These are phyloP conservation scores for Aspergillus affinis DNA, from an alignment of 495 filamentous ascomycete species.

Conservation along the genomic window DNA sequence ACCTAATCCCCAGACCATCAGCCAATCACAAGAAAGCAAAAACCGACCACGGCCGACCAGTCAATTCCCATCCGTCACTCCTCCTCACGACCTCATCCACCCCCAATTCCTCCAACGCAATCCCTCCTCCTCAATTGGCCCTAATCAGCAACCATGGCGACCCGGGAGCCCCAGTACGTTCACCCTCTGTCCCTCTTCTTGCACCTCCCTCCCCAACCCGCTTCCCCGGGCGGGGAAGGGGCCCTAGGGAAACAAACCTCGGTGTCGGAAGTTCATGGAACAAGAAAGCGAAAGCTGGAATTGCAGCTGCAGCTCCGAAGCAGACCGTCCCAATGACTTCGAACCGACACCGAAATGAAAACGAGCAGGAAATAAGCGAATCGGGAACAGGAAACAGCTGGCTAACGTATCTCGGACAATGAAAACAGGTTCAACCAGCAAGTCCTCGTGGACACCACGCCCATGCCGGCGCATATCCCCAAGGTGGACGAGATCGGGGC, in stretches of 20 bases:
- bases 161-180: slow-evolving; percentile 49
- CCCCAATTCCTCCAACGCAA: slow-evolving; percentile 24
- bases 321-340: not conserved
- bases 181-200: not conserved
- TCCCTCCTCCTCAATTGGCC: slow-evolving; percentile 25
- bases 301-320: not conserved
- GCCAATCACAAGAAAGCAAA: slow-evolving; percentile 24
- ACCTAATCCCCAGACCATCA: slow-evolving; percentile 5
- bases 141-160: slow-evolving; percentile 45
- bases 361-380: not conserved
- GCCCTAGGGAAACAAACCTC: not conserved
- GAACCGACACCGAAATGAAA: not conserved
- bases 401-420: slow-evolving; percentile 7
- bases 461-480: slow-evolving; percentile 87
- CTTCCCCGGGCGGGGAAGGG: not conserved
- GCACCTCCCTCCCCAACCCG: slow-evolving; percentile 1
- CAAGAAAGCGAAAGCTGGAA: not conserved
- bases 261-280: not conserved
- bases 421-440: slow-evolving; percentile 83
- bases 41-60: slow-evolving; percentile 8
- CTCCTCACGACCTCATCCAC: slow-evolving; percentile 28
- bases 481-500: slow-evolving; percentile 87
- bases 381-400: not conserved
- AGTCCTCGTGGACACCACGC: slow-evolving; percentile 91
- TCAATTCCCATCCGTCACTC: slow-evolving; percentile 4